These are phyloP conservation scores for Agaricus blazei DNA, from an alignment of 768 basidiomycete species.

Conservation along the genomic window DNA sequence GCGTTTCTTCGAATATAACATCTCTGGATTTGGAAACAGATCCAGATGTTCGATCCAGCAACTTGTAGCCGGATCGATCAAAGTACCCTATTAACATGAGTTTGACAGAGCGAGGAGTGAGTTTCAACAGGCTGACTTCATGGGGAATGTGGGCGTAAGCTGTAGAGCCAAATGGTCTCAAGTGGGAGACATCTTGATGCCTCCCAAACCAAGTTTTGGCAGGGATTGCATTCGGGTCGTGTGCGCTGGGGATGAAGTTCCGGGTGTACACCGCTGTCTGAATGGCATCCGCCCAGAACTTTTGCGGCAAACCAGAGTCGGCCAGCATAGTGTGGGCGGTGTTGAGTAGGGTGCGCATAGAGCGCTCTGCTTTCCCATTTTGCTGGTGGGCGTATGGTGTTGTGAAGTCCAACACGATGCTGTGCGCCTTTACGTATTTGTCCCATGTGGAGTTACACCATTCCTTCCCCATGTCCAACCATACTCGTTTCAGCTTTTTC, in stretches of 20 bases:
- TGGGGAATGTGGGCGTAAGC: slow-evolving; percentile 23
- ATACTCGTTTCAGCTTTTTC: slow-evolving; percentile 5
- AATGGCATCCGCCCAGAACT: slow-evolving; percentile 13
- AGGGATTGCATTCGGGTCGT: slow-evolving; percentile 13
- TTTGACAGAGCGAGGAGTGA: slow-evolving; percentile 14
- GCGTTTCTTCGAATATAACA: too few species aligned
- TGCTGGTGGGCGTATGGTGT: slow-evolving; percentile 23
- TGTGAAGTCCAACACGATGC: slow-evolving; percentile 14
- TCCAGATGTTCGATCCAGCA: slow-evolving; percentile 12
- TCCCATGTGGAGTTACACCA: background rate
- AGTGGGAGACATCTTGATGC: slow-evolving; percentile 22
- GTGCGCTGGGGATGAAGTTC: slow-evolving; percentile 10
- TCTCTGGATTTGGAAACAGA: too few species aligned
- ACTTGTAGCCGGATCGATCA: slow-evolving; percentile 15
- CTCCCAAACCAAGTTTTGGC: slow-evolving; percentile 12
- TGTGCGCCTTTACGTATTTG: background rate
- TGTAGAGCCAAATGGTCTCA: slow-evolving; percentile 24
- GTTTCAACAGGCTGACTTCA: slow-evolving; percentile 4
- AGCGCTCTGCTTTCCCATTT: slow-evolving; percentile 25
- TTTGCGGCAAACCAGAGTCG: slow-evolving; percentile 16
- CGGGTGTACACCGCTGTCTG: slow-evolving; percentile 3
- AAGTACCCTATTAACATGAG: slow-evolving; percentile 19
- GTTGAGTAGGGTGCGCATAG: slow-evolving; percentile 22
- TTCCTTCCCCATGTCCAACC: slow-evolving; percentile 13
- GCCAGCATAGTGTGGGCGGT: slow-evolving; percentile 16